Conservation (phyloP, 1,139 yeast species). For the Citeromyces hawaiiensis region DNA sequence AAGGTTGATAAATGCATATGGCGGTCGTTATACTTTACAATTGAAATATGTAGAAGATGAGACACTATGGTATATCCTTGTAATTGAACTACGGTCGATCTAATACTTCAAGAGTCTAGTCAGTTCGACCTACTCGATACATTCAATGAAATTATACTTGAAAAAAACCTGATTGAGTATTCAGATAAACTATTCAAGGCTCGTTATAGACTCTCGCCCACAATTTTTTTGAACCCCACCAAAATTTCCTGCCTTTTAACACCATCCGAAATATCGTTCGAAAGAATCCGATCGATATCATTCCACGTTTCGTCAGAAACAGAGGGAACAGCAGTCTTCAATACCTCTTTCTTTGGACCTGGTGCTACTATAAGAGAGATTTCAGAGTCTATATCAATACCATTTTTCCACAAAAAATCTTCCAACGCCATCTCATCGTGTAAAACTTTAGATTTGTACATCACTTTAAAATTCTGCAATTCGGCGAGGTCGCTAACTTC, state of each 20-base stretch:
- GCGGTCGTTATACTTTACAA: too few species aligned
- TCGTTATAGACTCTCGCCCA: not conserved
- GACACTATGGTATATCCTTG: too few species aligned
- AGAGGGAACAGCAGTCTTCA: not conserved
- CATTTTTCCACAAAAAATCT: constrained; percentile 2
- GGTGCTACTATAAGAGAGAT: not conserved
- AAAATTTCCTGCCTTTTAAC: not conserved
- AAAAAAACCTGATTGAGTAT: too few species aligned
- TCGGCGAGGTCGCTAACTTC: constrained; percentile 10
- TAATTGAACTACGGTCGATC: too few species aligned
- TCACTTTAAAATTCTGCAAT: constrained; percentile 22
- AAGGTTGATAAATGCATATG: too few species aligned
- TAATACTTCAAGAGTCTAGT: too few species aligned
- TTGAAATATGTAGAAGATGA: too few species aligned
- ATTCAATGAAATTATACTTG: too few species aligned
- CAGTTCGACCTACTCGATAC: too few species aligned
- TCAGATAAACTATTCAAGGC: too few species aligned
- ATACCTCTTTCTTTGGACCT: not conserved
- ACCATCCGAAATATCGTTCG: not conserved
- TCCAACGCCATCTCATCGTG: constrained; percentile 21
- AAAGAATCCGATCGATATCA: not conserved
- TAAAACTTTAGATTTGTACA: constrained; percentile 35
- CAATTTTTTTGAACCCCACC: not conserved
- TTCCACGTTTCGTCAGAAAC: not conserved
- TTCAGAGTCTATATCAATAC: not conserved